phyloP scores from a whole-genome alignment of 768 basidiomycete genomes.

The Kwoniella bestiolae region DNA sequence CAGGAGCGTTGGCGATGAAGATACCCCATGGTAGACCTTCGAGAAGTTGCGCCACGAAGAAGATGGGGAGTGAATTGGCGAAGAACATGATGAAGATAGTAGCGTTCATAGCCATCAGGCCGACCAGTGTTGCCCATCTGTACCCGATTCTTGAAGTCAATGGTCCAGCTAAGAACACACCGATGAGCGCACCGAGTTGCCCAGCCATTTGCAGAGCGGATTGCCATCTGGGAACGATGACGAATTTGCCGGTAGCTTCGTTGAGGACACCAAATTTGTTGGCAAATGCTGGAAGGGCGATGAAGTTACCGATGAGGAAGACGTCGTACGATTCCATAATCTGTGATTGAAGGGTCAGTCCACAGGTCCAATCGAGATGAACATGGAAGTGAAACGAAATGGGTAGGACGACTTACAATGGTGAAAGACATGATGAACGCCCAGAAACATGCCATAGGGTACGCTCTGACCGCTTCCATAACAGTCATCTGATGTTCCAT shows the following conservation, averaged over 20 bases:
- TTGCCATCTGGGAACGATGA: slow-evolving; percentile 47
- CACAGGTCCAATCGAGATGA: too few relatives aligned
- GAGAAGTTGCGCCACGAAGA: slow-evolving; percentile 47
- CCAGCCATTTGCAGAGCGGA: slow-evolving; percentile 36
- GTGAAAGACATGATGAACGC: slow-evolving; percentile 48
- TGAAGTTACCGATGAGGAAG: slow-evolving; percentile 46
- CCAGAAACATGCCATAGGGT: slow-evolving; percentile 54
- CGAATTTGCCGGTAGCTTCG: slow-evolving; percentile 6
- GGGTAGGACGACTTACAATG: slow-evolving; percentile 28
- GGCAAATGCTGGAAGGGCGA: slow-evolving; percentile 39
- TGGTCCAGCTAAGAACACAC: slow-evolving; percentile 10
- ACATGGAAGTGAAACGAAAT: background rate
- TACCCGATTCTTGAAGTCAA: slow-evolving; percentile 42
- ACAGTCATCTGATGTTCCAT: slow-evolving; percentile 46
- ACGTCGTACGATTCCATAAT: slow-evolving; percentile 41
- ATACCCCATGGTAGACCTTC: slow-evolving; percentile 51
- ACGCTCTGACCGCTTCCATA: slow-evolving; percentile 42
- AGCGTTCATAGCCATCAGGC: slow-evolving; percentile 41
- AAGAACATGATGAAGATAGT: slow-evolving; percentile 49
- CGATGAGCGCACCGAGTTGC: slow-evolving; percentile 47
- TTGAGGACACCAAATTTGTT: slow-evolving; percentile 29
- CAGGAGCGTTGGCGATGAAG: slow-evolving; percentile 50
- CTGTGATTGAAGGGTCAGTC: slow-evolving; percentile 6
- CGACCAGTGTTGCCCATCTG: slow-evolving; percentile 42
- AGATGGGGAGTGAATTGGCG: slow-evolving; percentile 42